Conservation (phyloP, 768 basidiomycete genomes). For the Termitomyces sp. region DNA sequence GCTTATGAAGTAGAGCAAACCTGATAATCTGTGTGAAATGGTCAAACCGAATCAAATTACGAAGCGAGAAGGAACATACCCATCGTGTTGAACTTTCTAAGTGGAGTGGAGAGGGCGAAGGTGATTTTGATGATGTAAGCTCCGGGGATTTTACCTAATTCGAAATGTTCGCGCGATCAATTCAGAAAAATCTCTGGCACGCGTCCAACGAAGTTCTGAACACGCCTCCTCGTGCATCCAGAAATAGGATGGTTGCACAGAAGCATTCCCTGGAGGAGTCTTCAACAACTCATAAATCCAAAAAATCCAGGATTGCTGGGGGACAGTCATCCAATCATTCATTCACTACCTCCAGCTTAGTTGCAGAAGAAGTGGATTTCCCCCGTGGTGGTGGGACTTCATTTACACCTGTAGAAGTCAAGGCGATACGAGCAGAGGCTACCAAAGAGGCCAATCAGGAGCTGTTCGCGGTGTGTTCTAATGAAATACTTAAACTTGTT, state of each 20-base stretch:
- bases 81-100: constrained; percentile 16
- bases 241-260: constrained; percentile 37
- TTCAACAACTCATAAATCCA: constrained; percentile 41
- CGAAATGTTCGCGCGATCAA: constrained; percentile 13
- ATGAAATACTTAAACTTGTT: neutral
- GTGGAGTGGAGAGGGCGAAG: neutral
- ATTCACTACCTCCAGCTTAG: constrained; percentile 26
- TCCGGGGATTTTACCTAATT: constrained; percentile 4
- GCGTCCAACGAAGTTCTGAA: constrained; percentile 2
- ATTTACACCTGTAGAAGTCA: constrained; percentile 86
- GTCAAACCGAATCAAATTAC: constrained; percentile 4
- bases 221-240: neutral
- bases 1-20: constrained; percentile 26
- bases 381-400: constrained; percentile 91
- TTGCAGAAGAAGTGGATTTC: constrained; percentile 81
- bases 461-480: constrained; percentile 54
- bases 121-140: constrained; percentile 18
- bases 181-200: constrained; percentile 17
- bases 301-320: constrained; percentile 51
- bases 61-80: constrained; percentile 25
- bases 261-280: constrained; percentile 62
- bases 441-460: constrained; percentile 80
- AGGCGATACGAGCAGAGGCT: constrained; percentile 79
- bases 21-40: constrained; percentile 54
- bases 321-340: constrained; percentile 22